Conservation (phyloP, 768 basidiomycete species). For the Tricholoma sp. region DNA sequence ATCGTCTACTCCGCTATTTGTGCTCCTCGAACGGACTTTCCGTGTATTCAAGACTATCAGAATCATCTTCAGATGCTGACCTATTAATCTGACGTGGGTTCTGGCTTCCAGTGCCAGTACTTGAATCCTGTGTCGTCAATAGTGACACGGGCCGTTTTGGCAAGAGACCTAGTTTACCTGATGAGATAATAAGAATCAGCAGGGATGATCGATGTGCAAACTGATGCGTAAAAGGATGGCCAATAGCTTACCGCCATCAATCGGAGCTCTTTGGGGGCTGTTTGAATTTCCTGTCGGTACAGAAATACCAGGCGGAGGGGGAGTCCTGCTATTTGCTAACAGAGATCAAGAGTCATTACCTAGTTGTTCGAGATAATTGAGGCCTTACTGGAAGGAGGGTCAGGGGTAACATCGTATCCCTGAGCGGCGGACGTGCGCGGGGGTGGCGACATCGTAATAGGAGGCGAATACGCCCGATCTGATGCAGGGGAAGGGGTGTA, state of each 20-base stretch:
- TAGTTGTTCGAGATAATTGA: neutral
- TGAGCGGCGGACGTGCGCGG: constrained; percentile 1
- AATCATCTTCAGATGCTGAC: constrained; percentile 26
- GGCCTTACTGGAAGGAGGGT: neutral
- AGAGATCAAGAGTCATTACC: neutral
- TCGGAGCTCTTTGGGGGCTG: constrained; percentile 15
- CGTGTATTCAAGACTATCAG: constrained; percentile 64
- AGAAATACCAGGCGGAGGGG: neutral
- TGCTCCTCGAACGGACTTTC: constrained; percentile 72
- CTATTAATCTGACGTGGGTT: constrained; percentile 9
- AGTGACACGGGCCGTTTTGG: constrained; percentile 74
- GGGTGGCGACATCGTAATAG: neutral
- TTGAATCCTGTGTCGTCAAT: constrained; percentile 25
- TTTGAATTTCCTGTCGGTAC: neutral
- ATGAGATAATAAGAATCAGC: neutral
- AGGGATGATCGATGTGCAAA: neutral
- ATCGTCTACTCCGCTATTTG: constrained; percentile 10
- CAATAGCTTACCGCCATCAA: constrained; percentile 25
- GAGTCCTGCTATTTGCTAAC: neutral
- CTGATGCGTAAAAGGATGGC: neutral
- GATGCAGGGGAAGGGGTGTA: constrained; percentile 5
- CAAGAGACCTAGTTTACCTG: constrained; percentile 65
- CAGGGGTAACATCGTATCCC: constrained; percentile 14
- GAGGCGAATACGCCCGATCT: constrained; percentile 3
- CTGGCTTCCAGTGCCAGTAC: constrained; percentile 7